Conservation (phyloP, 805 yeast species). For the Yamadazyma tumulicola region DNA sequence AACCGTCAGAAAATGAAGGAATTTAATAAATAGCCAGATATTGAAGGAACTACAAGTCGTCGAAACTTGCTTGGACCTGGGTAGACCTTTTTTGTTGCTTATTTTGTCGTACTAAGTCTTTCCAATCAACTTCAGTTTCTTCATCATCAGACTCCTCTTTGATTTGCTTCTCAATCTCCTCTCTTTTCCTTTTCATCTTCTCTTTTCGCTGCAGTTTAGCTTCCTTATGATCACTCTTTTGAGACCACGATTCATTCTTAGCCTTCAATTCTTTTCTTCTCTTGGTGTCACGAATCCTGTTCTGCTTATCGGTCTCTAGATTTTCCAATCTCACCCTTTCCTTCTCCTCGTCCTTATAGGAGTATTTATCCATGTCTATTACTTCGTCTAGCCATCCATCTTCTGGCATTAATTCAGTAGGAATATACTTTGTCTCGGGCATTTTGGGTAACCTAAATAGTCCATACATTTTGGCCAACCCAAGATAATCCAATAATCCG, state of each 20-base stretch:
- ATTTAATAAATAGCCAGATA: slow-evolving; percentile 1
- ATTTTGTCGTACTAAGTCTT: slow-evolving; percentile 64
- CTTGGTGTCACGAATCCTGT: slow-evolving; percentile 38
- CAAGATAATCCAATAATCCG: slow-evolving; percentile 64
- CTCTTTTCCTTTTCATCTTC: slow-evolving; percentile 62
- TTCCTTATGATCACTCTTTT: slow-evolving; percentile 62
- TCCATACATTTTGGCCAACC: slow-evolving; percentile 74
- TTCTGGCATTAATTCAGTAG: slow-evolving; percentile 49
- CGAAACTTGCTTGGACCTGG: slow-evolving; percentile 59
- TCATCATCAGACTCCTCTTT: slow-evolving; percentile 43
- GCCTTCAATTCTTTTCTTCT: slow-evolving; percentile 41
- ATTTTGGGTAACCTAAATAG: slow-evolving; percentile 81
- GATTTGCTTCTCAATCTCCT: slow-evolving; percentile 58
- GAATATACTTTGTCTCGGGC: slow-evolving; percentile 75
- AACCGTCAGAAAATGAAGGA: slow-evolving; percentile 2
- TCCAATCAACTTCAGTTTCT: slow-evolving; percentile 76
- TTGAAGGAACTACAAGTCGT: slow-evolving; percentile 35
- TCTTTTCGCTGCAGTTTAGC: slow-evolving; percentile 59
- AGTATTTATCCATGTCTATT: slow-evolving; percentile 65
- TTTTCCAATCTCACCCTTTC: slow-evolving; percentile 63
- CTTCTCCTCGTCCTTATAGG: slow-evolving; percentile 59
- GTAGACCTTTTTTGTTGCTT: slow-evolving; percentile 51
- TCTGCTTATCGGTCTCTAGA: slow-evolving; percentile 43
- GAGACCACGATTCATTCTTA: slow-evolving; percentile 77
- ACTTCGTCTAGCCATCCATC: slow-evolving; percentile 72